Base-by-base conservation (phyloP, 169 alveolate genomes). In the Plasmodium malariae region DNA sequence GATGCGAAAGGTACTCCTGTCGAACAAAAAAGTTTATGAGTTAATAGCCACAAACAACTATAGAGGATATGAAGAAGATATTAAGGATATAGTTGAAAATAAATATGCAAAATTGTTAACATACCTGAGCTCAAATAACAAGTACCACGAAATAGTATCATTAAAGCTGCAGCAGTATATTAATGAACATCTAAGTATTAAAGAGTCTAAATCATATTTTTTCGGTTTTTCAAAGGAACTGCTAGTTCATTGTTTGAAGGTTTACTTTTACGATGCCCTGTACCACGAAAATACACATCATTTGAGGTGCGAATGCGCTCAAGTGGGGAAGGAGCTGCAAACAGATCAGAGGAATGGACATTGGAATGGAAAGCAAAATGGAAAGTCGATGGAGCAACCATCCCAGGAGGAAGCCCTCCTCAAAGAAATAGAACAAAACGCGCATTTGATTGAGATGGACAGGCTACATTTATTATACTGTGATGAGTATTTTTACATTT, bases 201-300 rank as follows among this genome's bases (percentile, higher is more conserved):
- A 45, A 14, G 71, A 80, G 0, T 51, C 80, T 2, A 80, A 65
- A 32, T 48, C 90, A 1, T 80, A 80, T 54, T 80, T 80, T 69
- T 80, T 80, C 51, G 90, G 90, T 0, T 80, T 80, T n/a, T 80
- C 90, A 14, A 80, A 80, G n/a, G 90, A 80, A 40, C n/a, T 80
- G 1, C 54, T 80, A 7, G 68, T 67, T 2, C 90, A 80, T 40
- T 65, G 90, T 43, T 51, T 80, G 62, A 36, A 43, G 30, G 80
- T 80, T 1, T 80, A 80, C 19, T 80, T 9, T 67, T 43, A 74
- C 2, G 54, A 51, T 17, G 45, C 51, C 14, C n/a, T n/a, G n/a
- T n/a, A n/a, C n/a, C n/a, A n/a, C n/a, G n/a, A n/a, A n/a, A n/a
- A n/a, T n/a, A n/a, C n/a, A n/a, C n/a, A n/a, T n/a, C n/a, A n/a